phyloP scores from a whole-genome alignment of 345 rosid genomes.

The Dovyalis caffra region DNA sequence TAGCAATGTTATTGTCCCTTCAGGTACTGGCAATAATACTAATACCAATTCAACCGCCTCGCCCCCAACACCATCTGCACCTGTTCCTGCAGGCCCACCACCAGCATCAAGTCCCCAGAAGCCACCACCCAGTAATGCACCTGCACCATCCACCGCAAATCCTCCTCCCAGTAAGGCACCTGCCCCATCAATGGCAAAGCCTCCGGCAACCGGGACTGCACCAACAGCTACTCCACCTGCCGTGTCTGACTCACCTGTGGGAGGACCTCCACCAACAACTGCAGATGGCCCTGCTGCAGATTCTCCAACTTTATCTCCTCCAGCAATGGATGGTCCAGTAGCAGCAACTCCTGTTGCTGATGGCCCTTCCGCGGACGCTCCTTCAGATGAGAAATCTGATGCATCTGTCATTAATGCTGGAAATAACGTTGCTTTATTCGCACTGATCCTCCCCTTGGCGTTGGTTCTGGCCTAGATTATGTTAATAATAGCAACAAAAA shows the following conservation, averaged over 20 bases:
- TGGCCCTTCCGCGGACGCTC: slow-evolving; percentile 15
- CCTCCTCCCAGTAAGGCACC: slow-evolving; percentile 8
- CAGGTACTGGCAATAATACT: slow-evolving; percentile 1
- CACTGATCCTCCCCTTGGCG: background rate
- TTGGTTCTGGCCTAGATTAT: background rate
- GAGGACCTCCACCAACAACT: background rate
- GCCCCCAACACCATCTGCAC: too few species aligned
- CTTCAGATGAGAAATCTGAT: background rate
- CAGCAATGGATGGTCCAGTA: slow-evolving; percentile 13
- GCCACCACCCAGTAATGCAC: slow-evolving; percentile 17
- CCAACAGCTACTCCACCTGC: slow-evolving; percentile 12
- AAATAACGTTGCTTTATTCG: background rate
- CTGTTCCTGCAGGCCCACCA: slow-evolving; percentile 17
- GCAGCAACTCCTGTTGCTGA: background rate
- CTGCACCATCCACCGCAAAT: slow-evolving; percentile 10
- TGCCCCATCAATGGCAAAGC: slow-evolving; percentile 3
- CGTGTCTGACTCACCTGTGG: background rate
- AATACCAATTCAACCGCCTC: slow-evolving; percentile 6
- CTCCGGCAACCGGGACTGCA: background rate
- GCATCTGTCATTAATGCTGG: background rate
- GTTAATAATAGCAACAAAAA: too few species aligned
- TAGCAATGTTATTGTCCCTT: slow-evolving; percentile 27
- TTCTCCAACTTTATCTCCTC: slow-evolving; percentile 12
- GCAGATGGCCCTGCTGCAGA: background rate
- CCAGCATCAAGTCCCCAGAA: background rate